Evolutionary conservation across 177 flowering plant species (phyloP), one percentile per base, ranked within the genome.

Genomic region (Tripterygium wilfordii): DNA sequence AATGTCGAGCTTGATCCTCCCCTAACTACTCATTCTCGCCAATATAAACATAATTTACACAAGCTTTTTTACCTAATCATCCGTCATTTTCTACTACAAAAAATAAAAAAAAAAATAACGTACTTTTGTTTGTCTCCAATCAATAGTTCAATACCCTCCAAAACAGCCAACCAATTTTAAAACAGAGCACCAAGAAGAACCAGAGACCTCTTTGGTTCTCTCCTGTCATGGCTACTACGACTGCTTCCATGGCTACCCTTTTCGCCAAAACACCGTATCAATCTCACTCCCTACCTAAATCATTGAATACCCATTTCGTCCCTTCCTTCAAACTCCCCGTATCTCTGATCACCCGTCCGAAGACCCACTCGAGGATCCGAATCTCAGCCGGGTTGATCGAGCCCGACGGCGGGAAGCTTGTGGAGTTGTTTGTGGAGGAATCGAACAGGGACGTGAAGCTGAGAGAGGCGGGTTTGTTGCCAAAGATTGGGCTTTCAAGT

Each of bases 321-420:
- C 31, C 64, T 20, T 16, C 67, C 33, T 19, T 40, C 51, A 61
- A 39, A 7, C 31, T 8, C 2, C 49, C 20, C 31, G 62, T 29
- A 36, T 38, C 20, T 12, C n/a, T n/a, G n/a, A n/a, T n/a, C n/a
- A n/a, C n/a, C n/a, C n/a, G n/a, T n/a, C 33, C 19, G 26, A 45
- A 29, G 24, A 30, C 53, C 57, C 33, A 23, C 33, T 54, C n/a
- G n/a, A n/a, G 26, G n/a, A 17, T 56, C 42, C 52, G 71, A 42
- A 50, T 77, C 21, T 59, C 74, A 0, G 50, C 65, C 56, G 77
- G 72, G 25, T 52, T 88, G 74, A 91, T 91, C 54, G 95, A 85
- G 42, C 92, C 98, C 10, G 98, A 91, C 44, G 98, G 98, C 1
- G 98, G 98, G 4, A 67, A 56, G 51, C 82, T 91, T 1, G 81